A percentile compares a stretch with the other conserved stretches of the same genome.
Evolutionary conservation across 176 grass and related monocot species (phyloP).

Genomic region (Ampelocalamus luodianensis): DNA sequence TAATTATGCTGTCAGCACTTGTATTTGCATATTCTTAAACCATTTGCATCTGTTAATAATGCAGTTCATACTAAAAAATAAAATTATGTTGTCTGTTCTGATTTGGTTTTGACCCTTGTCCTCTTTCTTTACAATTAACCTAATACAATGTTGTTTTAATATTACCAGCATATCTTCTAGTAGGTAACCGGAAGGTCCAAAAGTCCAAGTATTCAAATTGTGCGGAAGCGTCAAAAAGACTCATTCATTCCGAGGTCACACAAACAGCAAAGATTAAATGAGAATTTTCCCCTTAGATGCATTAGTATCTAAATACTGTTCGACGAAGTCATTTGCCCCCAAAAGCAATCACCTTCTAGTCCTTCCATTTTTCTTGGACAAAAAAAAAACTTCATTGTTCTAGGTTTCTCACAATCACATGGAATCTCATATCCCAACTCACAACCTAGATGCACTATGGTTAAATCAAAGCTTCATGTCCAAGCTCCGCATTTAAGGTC

Average conservation of each 20-base stretch:
- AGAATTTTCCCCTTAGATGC: not conserved
- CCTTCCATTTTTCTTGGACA: not conserved
- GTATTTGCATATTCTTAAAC: too few relatives aligned
- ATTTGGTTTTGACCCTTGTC: too few relatives aligned
- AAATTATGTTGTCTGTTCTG: too few relatives aligned
- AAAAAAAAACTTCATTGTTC: not conserved
- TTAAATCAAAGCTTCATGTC: slow-evolving; percentile 1
- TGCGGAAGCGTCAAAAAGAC: not conserved
- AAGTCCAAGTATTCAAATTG: not conserved
- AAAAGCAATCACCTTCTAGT: not conserved
- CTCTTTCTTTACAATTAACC: too few relatives aligned
- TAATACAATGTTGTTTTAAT: too few relatives aligned
- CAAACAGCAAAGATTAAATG: slow-evolving; percentile 4
- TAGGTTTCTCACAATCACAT: not conserved
- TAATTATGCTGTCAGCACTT: too few relatives aligned
- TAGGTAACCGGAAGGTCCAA: not conserved
- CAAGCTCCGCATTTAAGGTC: not conserved
- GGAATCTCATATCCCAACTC: not conserved
- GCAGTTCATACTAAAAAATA: too few relatives aligned
- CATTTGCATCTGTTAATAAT: too few relatives aligned
- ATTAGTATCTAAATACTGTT: not conserved
- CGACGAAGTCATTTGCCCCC: not conserved
- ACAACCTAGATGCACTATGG: not conserved
- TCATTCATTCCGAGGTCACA: not conserved
- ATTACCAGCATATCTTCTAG: too few relatives aligned